Evolutionary conservation across 768 basidiomycete genomes (phyloP).

Genomic region (Kwoniella mangroviensis): DNA sequence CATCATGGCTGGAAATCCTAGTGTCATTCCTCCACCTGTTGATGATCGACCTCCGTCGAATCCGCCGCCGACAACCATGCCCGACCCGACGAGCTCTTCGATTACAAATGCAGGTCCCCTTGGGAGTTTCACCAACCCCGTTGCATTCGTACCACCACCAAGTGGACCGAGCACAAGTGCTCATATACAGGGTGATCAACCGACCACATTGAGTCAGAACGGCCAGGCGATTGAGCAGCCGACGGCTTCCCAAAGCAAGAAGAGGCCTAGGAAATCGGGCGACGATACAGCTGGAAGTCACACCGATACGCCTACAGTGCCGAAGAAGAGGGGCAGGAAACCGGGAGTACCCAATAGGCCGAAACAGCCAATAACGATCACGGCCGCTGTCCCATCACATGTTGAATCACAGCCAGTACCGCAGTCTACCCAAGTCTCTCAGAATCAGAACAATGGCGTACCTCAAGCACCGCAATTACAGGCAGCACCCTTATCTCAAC

Average conservation of each 20-base stretch:
- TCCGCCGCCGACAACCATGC: slow-evolving; percentile 6
- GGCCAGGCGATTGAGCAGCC: too few species aligned
- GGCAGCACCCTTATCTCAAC: background rate
- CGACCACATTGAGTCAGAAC: background rate
- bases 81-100: background rate
- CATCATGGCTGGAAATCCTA: slow-evolving; percentile 29
- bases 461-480: background rate
- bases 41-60: slow-evolving; percentile 15
- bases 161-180: too few species aligned
- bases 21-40: slow-evolving; percentile 29
- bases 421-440: background rate
- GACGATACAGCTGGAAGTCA: background rate
- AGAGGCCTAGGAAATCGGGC: slow-evolving; percentile 7
- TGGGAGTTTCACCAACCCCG: slow-evolving; percentile 17
- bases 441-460: background rate
- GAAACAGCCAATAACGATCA: background rate
- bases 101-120: background rate
- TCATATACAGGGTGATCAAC: background rate
- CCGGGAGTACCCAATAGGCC: background rate
- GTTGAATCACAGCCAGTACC: background rate
- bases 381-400: background rate
- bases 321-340: slow-evolving; percentile 9
- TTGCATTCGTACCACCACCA: background rate
- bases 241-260: background rate
- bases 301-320: background rate